Evolutionary conservation across 75 land plant genomes (phyloP).

Genomic region (Chamaecyparis obtusa): DNA sequence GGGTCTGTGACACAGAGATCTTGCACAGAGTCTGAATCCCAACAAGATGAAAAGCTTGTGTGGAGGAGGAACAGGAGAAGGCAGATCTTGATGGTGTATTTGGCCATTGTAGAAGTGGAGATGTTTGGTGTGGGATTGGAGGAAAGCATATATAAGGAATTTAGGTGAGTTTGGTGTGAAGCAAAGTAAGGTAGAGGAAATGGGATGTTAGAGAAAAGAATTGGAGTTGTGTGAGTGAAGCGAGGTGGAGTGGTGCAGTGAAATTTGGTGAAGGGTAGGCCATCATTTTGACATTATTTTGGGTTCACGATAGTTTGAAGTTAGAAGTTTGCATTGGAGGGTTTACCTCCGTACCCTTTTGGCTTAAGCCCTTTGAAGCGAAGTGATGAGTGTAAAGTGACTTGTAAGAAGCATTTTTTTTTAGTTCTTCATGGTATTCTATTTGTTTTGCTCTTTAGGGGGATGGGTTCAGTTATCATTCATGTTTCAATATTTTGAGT

Average conservation of each 20-base stretch:
- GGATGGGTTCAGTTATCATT: too few species aligned
- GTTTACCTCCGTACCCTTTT: not conserved
- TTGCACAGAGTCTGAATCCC: constrained; percentile 50
- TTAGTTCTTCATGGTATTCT: too few species aligned
- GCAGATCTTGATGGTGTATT: not conserved
- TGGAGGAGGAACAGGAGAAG: not conserved
- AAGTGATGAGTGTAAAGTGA: not conserved
- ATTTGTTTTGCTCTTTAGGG: too few species aligned
- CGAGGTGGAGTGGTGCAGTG: not conserved
- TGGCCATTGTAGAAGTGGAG: not conserved
- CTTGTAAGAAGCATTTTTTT: not conserved
- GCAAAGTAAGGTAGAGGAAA: not conserved
- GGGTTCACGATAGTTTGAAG: not conserved
- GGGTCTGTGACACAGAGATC: constrained; percentile 56
- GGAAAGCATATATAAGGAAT: not conserved
- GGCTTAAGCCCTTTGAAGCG: not conserved
- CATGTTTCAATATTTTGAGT: too few species aligned
- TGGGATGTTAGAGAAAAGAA: not conserved
- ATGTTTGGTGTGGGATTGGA: not conserved
- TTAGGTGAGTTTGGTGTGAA: not conserved
- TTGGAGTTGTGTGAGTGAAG: not conserved
- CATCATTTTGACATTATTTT: not conserved
- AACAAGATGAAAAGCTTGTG: not conserved
- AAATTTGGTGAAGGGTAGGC: not conserved
- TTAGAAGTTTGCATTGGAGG: not conserved